Base-by-base conservation (phyloP, 139 green algal species). In the Helicosporidium sp. region DNA sequence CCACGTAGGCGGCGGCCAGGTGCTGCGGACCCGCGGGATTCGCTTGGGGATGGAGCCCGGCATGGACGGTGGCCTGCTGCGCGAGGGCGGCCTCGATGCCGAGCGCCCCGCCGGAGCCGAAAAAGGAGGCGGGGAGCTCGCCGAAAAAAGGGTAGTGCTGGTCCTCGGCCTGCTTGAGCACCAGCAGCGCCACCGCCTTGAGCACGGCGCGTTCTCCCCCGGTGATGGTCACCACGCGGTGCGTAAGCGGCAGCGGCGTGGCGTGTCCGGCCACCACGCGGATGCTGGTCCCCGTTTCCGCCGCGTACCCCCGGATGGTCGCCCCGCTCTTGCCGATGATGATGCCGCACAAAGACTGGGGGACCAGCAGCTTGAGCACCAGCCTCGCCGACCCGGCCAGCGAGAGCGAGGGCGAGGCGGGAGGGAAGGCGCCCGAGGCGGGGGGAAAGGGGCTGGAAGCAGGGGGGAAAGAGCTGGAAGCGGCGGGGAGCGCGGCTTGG, bases 301-400 rank as follows among this genome's bases (percentile, higher is more conserved):
- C 73, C 5, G 69, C 55, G 40, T 79, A 85, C 23, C 34, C 33
- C 16, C 66, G 61, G 40, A 91, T 83, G 35, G 75, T 91, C 18
- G 66, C 58, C 12, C 80, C 80, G 16, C 59, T 63, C 51, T 78
- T 78, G 23, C 80, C 80, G 40, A 91, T 83, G 52, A 91, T 72
- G 22, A 62, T 65, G 4, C 80, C 80, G 44, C 81, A 92, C 19
- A 81, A 54, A 7, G 48, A 41, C 43, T 80, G 62, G 3, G 81
- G 80, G 25, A 91, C 71, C 23, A 91, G 56, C 20, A 91, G 48
- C 5, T 67, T 61, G 10, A 83, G 20, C 27, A 73, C 43, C 39
- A 52, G 40, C n/a, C 45, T 41, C 42, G 39, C 25, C n/a, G n/a
- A n/a, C n/a, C n/a, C n/a, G n/a, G n/a, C n/a, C 22, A 35, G 20